Evolutionary conservation across 1,139 yeast genomes (phyloP).

Genomic region (Suhomyces yuchorum): DNA sequence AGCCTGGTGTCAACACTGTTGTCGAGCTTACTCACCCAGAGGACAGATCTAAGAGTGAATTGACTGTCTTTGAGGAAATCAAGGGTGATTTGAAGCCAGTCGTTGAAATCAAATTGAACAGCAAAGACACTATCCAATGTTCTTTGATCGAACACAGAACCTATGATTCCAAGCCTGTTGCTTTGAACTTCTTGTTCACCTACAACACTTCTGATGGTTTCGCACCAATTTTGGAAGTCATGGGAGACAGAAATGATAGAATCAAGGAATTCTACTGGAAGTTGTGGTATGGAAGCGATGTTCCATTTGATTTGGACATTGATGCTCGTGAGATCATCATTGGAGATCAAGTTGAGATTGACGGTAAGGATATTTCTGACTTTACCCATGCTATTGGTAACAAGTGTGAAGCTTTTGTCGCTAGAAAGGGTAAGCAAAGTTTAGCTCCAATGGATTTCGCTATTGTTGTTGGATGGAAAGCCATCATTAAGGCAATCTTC

Average conservation of each 20-base stretch:
- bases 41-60: constrained; percentile 55
- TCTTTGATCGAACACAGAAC: constrained; percentile 88
- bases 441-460: constrained; percentile 99
- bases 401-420: constrained; percentile 93
- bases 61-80: constrained; percentile 68
- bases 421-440: constrained; percentile 80
- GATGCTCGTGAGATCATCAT: constrained; percentile 69
- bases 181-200: constrained; percentile 74
- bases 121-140: constrained; percentile 58
- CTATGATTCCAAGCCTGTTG: constrained; percentile 70
- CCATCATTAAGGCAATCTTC: constrained; percentile 95
- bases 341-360: constrained; percentile 71
- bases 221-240: constrained; percentile 90
- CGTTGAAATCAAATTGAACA: constrained; percentile 58
- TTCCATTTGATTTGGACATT: constrained; percentile 60
- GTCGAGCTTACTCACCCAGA: constrained; percentile 63
- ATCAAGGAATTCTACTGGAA: constrained; percentile 97
- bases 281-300: constrained; percentile 82
- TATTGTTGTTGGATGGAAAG: constrained; percentile 97
- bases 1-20: constrained; percentile 66
- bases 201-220: constrained; percentile 87
- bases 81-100: constrained; percentile 74
- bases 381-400: constrained; percentile 97
- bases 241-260: constrained; percentile 88
- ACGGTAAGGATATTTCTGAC: constrained; percentile 80